Evolutionary conservation across 2,329 filamentous ascomycete species (phyloP).

Genomic region (Fusarium globosum): DNA sequence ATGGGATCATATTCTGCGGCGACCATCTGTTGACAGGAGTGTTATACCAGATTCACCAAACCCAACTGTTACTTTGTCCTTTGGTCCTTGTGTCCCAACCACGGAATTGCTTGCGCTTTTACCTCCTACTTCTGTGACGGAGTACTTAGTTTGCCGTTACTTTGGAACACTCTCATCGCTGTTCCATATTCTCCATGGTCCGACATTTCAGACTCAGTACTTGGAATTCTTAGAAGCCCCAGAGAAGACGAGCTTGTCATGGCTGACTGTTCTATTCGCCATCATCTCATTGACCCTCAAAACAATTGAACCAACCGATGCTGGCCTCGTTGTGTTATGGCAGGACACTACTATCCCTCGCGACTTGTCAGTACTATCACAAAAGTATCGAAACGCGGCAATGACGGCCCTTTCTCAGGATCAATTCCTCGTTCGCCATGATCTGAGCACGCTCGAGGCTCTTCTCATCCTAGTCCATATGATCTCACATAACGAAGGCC

Average conservation of each 20-base stretch:
- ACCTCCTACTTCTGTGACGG: not conserved
- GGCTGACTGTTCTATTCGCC: not conserved
- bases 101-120: not conserved
- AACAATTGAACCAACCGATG: not conserved
- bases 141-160: conserved; percentile 1
- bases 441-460: not conserved
- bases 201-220: conserved; percentile 1
- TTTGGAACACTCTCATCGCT: conserved; percentile 4
- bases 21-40: conserved; percentile 1
- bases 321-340: not conserved
- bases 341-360: not conserved
- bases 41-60: not conserved
- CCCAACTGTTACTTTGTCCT: not conserved
- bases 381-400: not conserved
- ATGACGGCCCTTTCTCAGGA: conserved; percentile 12
- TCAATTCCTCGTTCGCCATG: not conserved
- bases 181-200: conserved; percentile 9
- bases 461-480: conserved; percentile 9
- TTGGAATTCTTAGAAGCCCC: not conserved
- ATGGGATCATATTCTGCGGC: conserved; percentile 6
- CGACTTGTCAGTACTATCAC: accelerated
- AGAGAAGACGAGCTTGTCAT: not conserved
- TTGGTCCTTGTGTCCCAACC: not conserved
- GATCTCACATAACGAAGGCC: conserved; percentile 9
- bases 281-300: conserved; percentile 6